Percentiles rank a stretch among this genome's conserved stretches.
Evolutionary conservation across 2,329 filamentous ascomycete genomes (phyloP).

Genomic region (Ophiostoma sp.): DNA sequence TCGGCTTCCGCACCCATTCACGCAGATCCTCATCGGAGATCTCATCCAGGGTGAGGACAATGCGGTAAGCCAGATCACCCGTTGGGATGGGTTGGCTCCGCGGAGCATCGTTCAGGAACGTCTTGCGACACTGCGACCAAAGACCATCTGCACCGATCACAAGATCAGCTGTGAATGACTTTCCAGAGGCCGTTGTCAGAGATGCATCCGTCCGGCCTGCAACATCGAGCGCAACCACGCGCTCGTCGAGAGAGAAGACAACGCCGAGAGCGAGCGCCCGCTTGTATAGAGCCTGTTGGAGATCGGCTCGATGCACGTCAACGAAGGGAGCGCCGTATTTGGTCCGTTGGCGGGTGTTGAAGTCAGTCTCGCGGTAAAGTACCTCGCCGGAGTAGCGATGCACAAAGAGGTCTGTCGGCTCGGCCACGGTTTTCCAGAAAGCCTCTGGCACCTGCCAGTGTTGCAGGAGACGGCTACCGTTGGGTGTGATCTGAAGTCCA

Average conservation of each 20-base stretch:
- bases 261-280: slow-evolving; percentile 33
- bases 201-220: slow-evolving; percentile 15
- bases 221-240: background rate
- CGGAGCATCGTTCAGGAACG: slow-evolving; percentile 25
- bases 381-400: background rate
- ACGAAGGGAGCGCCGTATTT: slow-evolving; percentile 37
- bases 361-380: background rate
- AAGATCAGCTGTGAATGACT: slow-evolving; percentile 27
- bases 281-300: slow-evolving; percentile 35
- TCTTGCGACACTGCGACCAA: slow-evolving; percentile 33
- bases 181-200: slow-evolving; percentile 30
- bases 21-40: slow-evolving; percentile 32
- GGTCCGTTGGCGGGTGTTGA: background rate
- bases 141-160: slow-evolving; percentile 34
- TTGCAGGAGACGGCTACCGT: slow-evolving; percentile 35
- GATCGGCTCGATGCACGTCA: slow-evolving; percentile 39
- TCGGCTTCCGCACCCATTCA: slow-evolving; percentile 34
- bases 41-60: slow-evolving; percentile 34
- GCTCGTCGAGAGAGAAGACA: background rate
- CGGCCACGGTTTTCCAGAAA: background rate
- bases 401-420: background rate
- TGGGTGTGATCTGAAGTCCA: slow-evolving; percentile 34
- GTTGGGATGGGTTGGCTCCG: slow-evolving; percentile 33
- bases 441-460: slow-evolving; percentile 31
- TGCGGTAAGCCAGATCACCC: slow-evolving; percentile 39